phyloP scores from a whole-genome alignment of 139 green algal species.

The Volvox africanus region DNA sequence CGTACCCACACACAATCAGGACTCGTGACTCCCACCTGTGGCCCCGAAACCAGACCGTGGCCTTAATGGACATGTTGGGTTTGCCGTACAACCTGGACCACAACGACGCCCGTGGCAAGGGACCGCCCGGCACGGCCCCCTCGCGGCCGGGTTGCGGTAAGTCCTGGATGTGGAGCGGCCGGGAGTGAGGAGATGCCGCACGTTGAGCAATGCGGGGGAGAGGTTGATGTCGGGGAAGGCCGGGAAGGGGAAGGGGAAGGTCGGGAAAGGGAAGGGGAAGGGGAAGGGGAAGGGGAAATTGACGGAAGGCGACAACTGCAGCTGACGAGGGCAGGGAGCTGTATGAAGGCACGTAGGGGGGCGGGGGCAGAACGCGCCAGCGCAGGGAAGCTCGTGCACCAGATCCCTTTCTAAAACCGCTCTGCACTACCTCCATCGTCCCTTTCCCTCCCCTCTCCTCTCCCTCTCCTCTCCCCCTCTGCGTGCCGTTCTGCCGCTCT shows the following conservation, averaged over 20 bases:
- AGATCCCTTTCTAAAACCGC: neutral
- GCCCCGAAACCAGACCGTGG: conserved; percentile 62
- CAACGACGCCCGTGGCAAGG: neutral
- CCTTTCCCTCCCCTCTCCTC: no score
- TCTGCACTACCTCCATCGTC: neutral
- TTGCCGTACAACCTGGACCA: conserved; percentile 71
- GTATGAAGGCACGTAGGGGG: no score
- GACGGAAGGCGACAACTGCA: neutral
- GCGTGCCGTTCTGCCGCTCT: no score
- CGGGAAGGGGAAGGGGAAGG: neutral
- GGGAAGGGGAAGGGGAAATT: neutral
- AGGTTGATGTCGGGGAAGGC: neutral
- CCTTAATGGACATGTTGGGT: conserved; percentile 81
- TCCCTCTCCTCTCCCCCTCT: no score
- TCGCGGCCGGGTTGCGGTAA: neutral
- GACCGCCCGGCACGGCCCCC: neutral
- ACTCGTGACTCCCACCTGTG: no score
- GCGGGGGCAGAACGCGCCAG: neutral
- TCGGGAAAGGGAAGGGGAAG: neutral
- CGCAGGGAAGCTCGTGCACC: neutral
- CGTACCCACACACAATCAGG: no score
- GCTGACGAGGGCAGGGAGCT: neutral
- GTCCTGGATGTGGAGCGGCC: neutral
- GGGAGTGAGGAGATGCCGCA: neutral
- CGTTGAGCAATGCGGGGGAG: neutral